Base-by-base conservation (phyloP, 164 flowering plant genomes). In the Stephania japonica region DNA sequence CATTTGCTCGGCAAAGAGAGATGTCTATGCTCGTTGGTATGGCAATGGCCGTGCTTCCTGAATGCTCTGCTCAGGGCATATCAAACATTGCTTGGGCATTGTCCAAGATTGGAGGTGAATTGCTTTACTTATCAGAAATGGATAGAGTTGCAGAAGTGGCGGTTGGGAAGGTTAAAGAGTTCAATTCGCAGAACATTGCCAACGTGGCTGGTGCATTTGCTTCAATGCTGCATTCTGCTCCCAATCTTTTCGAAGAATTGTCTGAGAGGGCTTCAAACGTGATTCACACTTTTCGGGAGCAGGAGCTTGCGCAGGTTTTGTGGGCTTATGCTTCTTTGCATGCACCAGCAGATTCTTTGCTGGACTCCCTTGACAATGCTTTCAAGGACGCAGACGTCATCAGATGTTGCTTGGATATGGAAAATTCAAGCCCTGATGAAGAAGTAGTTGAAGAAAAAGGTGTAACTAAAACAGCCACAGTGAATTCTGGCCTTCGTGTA, bases 151-250 rank as follows among this genome's bases (percentile, higher is more conserved):
- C 98, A 6, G 98, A 93, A 84, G 93, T 95, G 56, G 97, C 98
- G 10, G 65, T 86, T 68, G 80, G 85, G 47, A 95, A 88, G 77
- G 91, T 86, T 68, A 85, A 65, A 44, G 94, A 93, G 68, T 89
- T 93, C 72, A 95, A 95, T 86, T 87, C 98, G n/a, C 99, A 95
- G 73, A 91, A 95, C 81, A 93, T 95, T 75, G 98, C 99, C 44
- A 95, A 95, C 78, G 75, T 91, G 38, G 93, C 99, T 0, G 99
- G 99, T 61, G 94, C 99, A 59, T 95, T 93, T 81, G 97, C 99
- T 67, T 83, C 93, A n/a, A 93, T 95, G 99, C 85, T 82, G 78
- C 99, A 95, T 69, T 90, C 97, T 76, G 96, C 97, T 38, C 88
- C 95, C 1, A 82, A 84, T 21, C 91, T 95, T 63, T 95, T 95